Evolutionary conservation across 768 basidiomycete genomes (phyloP), one percentile per base, ranked within the genome.

Genomic region (Pleurotus eryngii): DNA sequence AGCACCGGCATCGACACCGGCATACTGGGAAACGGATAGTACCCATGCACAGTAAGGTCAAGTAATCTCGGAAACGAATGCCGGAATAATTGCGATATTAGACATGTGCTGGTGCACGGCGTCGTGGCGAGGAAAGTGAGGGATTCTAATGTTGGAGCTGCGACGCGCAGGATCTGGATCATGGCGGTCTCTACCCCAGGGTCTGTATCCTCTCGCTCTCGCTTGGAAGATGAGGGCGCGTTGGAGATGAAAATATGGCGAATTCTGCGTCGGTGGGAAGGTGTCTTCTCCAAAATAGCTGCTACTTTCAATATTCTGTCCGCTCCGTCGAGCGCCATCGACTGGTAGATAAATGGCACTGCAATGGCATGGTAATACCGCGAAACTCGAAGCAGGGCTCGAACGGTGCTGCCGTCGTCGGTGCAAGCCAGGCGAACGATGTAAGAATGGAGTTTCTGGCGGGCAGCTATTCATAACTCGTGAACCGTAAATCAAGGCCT

Each of bases 1-100:
- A 84, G 70, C 1, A 47, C 58, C 7, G 81, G 79, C 65, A 79
- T 67, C 27, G 64, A 69, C 14, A 61, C 59, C 3, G 71, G 60
- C 0, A 68, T 51, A 17, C 72, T 73, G 2, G 78, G 80, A 60
- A 76, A 81, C 5, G 81, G 78, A 64, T 83, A 83, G 60, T 76
- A 77, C 1, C 81, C 82, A 2, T 72, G 72, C 2, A 82, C 61
- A 4, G 76, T 67, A 57, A 83, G 75, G 27, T 72, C 72, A 24
- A 59, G 63, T 1, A 83, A 69, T 24, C 57, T 59, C 0, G 80
- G 81, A 50, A 80, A 77, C 2, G 65, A 54, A 7, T 69, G 68
- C 15, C 75, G 71, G 65, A 80, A 81, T 40, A 82, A 66, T 22
- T 72, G 67, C 4, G 75, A 74, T 43, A 81, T 70, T 43, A 77